Base-by-base conservation (phyloP, 306 rosid species). In the Casuarina equisetifolia region DNA sequence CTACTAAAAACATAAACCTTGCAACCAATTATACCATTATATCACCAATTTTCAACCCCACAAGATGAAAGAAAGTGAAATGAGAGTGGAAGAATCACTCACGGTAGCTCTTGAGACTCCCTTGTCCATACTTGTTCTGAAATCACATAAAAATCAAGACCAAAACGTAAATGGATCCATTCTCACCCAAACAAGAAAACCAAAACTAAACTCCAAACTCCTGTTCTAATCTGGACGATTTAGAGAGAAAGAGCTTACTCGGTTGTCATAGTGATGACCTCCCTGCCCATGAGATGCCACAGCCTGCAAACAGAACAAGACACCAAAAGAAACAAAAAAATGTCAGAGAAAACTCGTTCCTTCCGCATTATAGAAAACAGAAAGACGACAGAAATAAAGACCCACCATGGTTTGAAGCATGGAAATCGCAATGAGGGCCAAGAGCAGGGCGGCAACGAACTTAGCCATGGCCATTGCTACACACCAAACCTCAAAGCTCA, bases 31-130 rank as follows among this genome's bases (percentile, higher is more conserved):
- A 25, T 25, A 25, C 32, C 32, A 48, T 48, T 1, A 9, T 48
- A 13, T 9, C 9, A 9, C 12, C 51, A 48, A 48, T 48, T 63
- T 6, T 15, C 69, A 42, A 40, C n/a, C 9, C 50, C 4, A 39
- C 32, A 0, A 66, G 38, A 6, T n/a, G 36, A 69, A n/a, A 40
- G 36, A 59, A 40, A 66, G 1, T 2, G 66, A 46, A 9, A 38
- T 49, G 46, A 52, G 70, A 74, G 25, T 20, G 15, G n/a, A 50
- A 84, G 73, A 40, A 72, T 67, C 69, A 55, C 67, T 91, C 82
- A 93, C 98, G 93, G 83, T 9, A 76, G 89, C 85, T 84, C 81
- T 80, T 89, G 70, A 93, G 87, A 77, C 97, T 93, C 48, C 94
- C 95, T 1, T 91, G 90, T 82, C 98, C 97, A 82, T 49, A 84